Conservation (phyloP, 768 basidiomycete genomes). For the Trametes sanguinea region DNA sequence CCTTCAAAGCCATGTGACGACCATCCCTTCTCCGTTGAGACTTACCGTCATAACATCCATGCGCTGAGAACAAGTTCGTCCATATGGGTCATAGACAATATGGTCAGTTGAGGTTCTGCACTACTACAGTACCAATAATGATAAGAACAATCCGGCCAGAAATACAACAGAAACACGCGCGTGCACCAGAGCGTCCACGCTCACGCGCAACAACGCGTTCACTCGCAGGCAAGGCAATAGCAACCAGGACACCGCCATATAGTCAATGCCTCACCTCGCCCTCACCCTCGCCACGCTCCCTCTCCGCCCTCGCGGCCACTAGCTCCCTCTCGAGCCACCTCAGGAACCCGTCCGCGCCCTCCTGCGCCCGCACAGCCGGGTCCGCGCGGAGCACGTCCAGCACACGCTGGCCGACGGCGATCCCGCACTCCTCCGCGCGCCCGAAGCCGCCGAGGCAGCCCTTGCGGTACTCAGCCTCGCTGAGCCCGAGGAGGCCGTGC, state of each 20-base stretch:
- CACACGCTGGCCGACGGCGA: conserved; percentile 57
- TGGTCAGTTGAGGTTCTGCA: background rate
- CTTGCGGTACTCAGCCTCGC: conserved; percentile 65
- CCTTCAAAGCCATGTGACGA: too few species aligned
- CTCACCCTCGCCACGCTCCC: conserved; percentile 51
- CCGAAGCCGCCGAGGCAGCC: conserved; percentile 75
- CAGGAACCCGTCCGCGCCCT: conserved; percentile 31
- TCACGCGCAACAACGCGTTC: too few species aligned
- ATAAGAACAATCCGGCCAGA: conserved; percentile 1
- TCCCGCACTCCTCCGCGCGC: conserved; percentile 73
- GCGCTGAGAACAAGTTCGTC: too few species aligned
- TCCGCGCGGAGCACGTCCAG: conserved; percentile 47
- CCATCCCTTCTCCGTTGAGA: too few species aligned
- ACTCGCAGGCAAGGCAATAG: background rate
- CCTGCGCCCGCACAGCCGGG: conserved; percentile 5
- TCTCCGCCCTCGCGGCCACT: conserved; percentile 64
- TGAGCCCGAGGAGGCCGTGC: conserved; percentile 54
- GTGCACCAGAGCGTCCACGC: background rate
- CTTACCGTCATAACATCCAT: too few species aligned
- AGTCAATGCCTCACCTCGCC: conserved; percentile 42
- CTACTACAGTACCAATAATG: background rate
- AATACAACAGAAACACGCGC: background rate
- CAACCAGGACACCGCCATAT: conserved; percentile 33
- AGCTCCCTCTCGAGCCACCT: conserved; percentile 57
- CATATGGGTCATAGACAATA: too few species aligned